Base-by-base conservation (phyloP, 2,329 filamentous ascomycete species). In the Sarocladiaceae sp. region DNA sequence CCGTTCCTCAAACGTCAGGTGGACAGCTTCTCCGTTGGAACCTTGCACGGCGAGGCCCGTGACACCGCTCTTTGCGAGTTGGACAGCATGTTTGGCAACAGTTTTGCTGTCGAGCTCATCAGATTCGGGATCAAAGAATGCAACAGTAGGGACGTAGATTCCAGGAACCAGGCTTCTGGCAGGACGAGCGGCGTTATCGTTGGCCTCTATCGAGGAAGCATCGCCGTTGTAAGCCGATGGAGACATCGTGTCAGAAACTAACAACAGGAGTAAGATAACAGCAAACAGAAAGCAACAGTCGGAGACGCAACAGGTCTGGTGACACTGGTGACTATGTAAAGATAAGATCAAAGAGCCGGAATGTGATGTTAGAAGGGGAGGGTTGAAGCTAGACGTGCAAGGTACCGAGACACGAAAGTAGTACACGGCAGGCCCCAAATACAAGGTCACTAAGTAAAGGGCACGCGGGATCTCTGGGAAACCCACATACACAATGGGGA, bases 21-120 rank as follows among this genome's bases (percentile, higher is more conserved):
- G 85, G 11, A 89, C 85, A 6, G 87, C 85, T 68, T 93, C 87
- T 55, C 86, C 86, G 58, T 91, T 91, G 58, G 83, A 88, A 37
- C 86, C 86, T 60, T 89, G 85, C 10, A 83, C 86, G 40, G 85
- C 83, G 37, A 91, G 72, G 16, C 85, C 85, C 13, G 82, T 76
- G 33, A 90, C 78, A 50, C 86, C 86, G 21, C 83, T 78, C 55
- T 80, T 72, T 37, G 84, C 85, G n/a, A 91, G 78, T 54, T 81
- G 78, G 43, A 85, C 74, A 29, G 83, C 80, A 58, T 77, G 70
- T 43, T 68, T 72, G 40, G 47, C 19, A 10, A 82, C 80, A 31
- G 79, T 76, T 27, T 68, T 63, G 11, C 75, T 69, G 56, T 88
- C 84, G 45, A 88, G 65, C 45, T 87, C 78, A 59, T 88, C 84